Evolutionary conservation across 495 filamentous ascomycete species (phyloP), one percentile per base, ranked within the genome.

Genomic region (Cudoniella acicularis): DNA sequence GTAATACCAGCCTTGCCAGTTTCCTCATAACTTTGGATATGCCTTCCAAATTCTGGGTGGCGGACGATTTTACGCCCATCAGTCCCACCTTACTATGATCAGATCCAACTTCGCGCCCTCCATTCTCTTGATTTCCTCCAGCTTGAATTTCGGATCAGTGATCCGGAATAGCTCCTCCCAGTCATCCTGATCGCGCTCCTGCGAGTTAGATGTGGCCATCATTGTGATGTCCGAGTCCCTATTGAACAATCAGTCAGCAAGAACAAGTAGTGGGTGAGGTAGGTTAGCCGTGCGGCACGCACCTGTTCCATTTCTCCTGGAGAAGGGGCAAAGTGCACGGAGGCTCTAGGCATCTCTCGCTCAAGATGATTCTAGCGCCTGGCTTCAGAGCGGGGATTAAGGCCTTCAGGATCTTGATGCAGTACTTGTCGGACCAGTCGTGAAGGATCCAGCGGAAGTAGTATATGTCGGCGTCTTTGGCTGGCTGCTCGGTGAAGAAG

Each of bases 371-470:
- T n/a, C 43, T 47, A n/a, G 43, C 43, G 16, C 43, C 43, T 22
- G 23, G 3, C 8, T 49, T 10, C 54, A 66, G 65, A 8, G 52
- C 43, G 24, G 30, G 46, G 25, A 67, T 67, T 8, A 48, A 22
- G 45, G 16, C 45, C n/a, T 36, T 36, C 30, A 86, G 69, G 43
- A 84, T 76, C 60, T 76, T 70, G 23, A 81, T 60, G 2, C 74
- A 72, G 59, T 82, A 80, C n/a, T 77, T 76, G 27, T 79, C 78
- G 23, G 77, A 76, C 75, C 82, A 79, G 64, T 83, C 78, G 67
- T 83, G 82, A 49, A 83, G 64, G 54, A 80, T 77, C 72, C 73
- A 79, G 16, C 79, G 76, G 56, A 82, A 75, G 63, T 77, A 76
- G 64, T 82, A 83, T 1, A 81, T 73, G 52, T 80, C 77, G n/a